Evolutionary conservation across 2,329 filamentous ascomycete species (phyloP).

Genomic region (Chrysosporium queenslandicum): DNA sequence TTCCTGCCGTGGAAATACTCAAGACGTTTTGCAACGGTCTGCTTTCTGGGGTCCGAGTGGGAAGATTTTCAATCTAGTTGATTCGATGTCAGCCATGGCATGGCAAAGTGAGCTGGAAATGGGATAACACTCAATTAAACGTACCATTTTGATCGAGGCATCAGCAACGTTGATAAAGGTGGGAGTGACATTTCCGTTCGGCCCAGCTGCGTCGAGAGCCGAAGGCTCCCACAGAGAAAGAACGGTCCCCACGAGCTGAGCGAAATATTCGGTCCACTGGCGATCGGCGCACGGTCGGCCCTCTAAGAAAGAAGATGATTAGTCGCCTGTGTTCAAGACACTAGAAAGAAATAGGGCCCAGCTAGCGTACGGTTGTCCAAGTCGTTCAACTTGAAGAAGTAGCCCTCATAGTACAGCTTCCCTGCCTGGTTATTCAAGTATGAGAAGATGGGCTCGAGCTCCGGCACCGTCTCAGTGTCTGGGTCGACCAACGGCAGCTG

Average conservation of each 20-base stretch:
- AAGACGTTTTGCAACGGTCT: constrained; percentile 87
- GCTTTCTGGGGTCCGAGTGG: constrained; percentile 67
- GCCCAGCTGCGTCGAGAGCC: constrained; percentile 76
- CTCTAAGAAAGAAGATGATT: constrained; percentile 48
- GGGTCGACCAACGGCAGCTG: not conserved
- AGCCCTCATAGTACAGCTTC: constrained; percentile 95
- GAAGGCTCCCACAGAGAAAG: constrained; percentile 92
- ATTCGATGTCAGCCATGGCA: constrained; percentile 17
- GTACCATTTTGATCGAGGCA: constrained; percentile 95
- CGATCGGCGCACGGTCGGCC: constrained; percentile 77
- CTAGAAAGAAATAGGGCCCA: constrained; percentile 11
- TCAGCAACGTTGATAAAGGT: constrained; percentile 96
- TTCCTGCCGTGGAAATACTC: constrained; percentile 87
- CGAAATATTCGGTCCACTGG: constrained; percentile 93
- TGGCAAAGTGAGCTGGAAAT: not conserved
- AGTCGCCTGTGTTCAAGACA: constrained; percentile 20
- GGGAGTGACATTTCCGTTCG: constrained; percentile 73
- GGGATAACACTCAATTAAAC: not conserved
- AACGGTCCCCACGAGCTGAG: constrained; percentile 89
- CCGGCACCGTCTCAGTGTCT: constrained; percentile 43
- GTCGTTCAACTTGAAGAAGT: constrained; percentile 93
- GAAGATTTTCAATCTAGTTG: constrained; percentile 70
- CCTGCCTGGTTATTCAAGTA: constrained; percentile 92
- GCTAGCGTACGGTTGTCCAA: constrained; percentile 69
- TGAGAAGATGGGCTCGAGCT: constrained; percentile 87